Conservation (phyloP, 768 basidiomycete genomes). For the Calocera viscosa region DNA sequence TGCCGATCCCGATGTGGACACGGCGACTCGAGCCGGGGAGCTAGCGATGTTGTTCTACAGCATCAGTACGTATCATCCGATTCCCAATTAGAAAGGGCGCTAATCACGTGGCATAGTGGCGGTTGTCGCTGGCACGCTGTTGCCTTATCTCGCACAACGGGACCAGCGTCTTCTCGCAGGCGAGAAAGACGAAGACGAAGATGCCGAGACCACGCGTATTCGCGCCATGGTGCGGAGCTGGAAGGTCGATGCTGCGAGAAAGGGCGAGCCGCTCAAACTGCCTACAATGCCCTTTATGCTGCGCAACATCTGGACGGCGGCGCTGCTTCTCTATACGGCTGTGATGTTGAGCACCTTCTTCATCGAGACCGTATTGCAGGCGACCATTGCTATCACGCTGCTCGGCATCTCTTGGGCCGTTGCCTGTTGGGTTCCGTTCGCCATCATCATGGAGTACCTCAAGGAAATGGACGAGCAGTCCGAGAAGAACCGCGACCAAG, state of each 20-base stretch:
- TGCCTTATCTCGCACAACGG: constrained; percentile 71
- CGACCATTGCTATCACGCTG: constrained; percentile 67
- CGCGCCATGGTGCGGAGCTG: constrained; percentile 60
- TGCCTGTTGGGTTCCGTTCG: constrained; percentile 95
- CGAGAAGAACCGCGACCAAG: constrained; percentile 8
- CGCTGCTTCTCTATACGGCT: constrained; percentile 63
- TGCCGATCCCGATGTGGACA: constrained; percentile 62
- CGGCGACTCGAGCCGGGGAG: constrained; percentile 75
- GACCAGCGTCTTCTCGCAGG: constrained; percentile 63
- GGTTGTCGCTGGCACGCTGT: constrained; percentile 62
- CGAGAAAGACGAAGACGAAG: constrained; percentile 56
- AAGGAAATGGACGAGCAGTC: constrained; percentile 51
- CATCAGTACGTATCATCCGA: constrained; percentile 43
- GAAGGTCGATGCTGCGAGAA: constrained; percentile 69
- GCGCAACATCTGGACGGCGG: constrained; percentile 87
- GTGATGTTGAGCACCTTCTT: constrained; percentile 77
- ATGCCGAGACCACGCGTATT: constrained; percentile 59
- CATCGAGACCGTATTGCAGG: constrained; percentile 56
- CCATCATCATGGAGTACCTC: constrained; percentile 92
- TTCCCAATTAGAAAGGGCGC: constrained; percentile 14
- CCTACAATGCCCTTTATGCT: constrained; percentile 85
- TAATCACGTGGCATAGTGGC: constrained; percentile 46
- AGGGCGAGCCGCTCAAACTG: constrained; percentile 60
- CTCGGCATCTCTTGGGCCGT: constrained; percentile 95
- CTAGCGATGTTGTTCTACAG: constrained; percentile 85